Percentiles rank a stretch among this genome's conserved stretches.
phyloP scores from a whole-genome alignment of 2,329 filamentous ascomycete genomes.

The Pyrenophora seminiperda region DNA sequence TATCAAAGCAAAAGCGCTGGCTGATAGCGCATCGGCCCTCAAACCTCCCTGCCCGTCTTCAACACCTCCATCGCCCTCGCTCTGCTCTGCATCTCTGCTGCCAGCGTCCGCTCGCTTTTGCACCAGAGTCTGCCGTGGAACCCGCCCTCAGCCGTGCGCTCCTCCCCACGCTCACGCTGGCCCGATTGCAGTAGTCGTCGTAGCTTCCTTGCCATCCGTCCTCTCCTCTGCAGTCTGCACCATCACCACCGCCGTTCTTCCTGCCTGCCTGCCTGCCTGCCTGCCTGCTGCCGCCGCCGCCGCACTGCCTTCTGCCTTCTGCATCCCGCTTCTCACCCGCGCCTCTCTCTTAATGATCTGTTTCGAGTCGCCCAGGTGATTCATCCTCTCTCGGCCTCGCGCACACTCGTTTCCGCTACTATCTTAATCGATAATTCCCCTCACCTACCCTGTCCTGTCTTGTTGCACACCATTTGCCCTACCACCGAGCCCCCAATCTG shows the following conservation, averaged over 20 bases:
- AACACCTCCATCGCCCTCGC: conserved; percentile 5
- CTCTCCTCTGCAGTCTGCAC: conserved; percentile 9
- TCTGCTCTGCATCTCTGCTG: conserved; percentile 14
- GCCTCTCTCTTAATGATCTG: conserved; percentile 37
- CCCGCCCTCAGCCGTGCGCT: conserved; percentile 23
- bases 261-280: background rate
- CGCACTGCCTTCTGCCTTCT: conserved; percentile 32
- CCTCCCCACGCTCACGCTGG: conserved; percentile 9
- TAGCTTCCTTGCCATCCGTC: conserved; percentile 18
- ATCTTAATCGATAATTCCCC: conserved; percentile 48
- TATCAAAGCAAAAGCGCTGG: conserved; percentile 20
- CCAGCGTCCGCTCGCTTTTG: conserved; percentile 32
- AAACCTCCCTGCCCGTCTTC: conserved; percentile 6
- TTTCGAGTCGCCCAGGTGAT: conserved; percentile 43
- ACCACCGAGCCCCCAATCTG: conserved; percentile 36
- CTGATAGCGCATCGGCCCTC: conserved; percentile 15
- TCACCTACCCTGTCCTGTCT: conserved; percentile 21
- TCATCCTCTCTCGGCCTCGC: conserved; percentile 26
- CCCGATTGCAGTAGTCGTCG: conserved; percentile 19
- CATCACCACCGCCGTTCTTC: conserved; percentile 6
- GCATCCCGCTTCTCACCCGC: conserved; percentile 10
- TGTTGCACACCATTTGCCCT: conserved; percentile 28
- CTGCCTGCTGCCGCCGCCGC: conserved; percentile 19
- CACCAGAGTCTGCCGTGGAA: conserved; percentile 21
- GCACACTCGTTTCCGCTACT: conserved; percentile 46